Evolutionary conservation across 2,329 filamentous ascomycete species (phyloP), one percentile per base, ranked within the genome.

Genomic region (Ampelomyces quisqualis): DNA sequence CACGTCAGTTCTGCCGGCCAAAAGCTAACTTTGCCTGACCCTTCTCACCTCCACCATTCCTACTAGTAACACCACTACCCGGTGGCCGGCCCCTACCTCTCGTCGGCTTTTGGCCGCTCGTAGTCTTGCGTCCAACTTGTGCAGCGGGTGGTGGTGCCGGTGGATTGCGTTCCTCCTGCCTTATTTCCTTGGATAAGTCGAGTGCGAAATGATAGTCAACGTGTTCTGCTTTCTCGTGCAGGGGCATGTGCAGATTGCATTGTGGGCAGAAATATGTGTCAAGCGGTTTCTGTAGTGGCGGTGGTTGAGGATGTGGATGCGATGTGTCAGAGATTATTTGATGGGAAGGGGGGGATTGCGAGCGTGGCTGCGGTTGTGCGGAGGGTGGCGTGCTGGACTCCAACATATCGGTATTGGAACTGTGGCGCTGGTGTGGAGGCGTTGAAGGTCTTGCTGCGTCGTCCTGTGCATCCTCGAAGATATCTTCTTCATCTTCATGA

Each of bases 181-280:
- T 55, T 47, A 71, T 63, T 52, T 85, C 76, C 42, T 82, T 78
- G 51, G 90, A 84, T 20, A 98, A 76, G 55, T 91, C 86, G 70
- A 87, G 88, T 31, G 93, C 93, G 70, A 95, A 85, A 70, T 98
- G 93, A 85, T 90, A 97, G 67, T 98, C 93, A 38, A 85, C 76
- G 66, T 98, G 93, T 69, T 87, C 90, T 51, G 83, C 78, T 54
- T 78, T 77, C 40, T 84, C 79, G 18, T 73, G 62, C 26, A 75
- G 72, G 9, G 76, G 73, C 22, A 93, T 73, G n/a, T 65, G 62
- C 56, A 78, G 76, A 44, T 78, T 76, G 67, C 90, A 95, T 48
- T 81, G 80, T 34, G 73, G 63, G 66, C 89, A 95, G 40, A 72
- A 70, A 50, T 73, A 78, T 0, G 50, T 56, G 7, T 70, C 57